A percentile compares a stretch with the other conserved stretches of the same genome.
Conservation (phyloP, 192 early-diverging fungal genomes). For the Rhizophagus sp. region DNA sequence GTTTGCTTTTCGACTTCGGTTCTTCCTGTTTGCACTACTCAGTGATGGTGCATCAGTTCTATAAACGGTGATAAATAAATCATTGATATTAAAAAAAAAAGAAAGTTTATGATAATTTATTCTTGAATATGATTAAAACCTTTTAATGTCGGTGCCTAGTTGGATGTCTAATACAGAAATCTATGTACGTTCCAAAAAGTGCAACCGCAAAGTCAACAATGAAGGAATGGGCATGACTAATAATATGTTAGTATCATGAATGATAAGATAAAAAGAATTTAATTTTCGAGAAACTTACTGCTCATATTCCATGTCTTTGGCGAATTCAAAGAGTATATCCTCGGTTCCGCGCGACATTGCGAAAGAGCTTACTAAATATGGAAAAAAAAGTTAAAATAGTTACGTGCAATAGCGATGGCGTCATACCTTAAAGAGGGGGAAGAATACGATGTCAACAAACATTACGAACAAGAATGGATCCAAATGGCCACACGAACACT, state of each 20-base stretch:
- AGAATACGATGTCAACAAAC: no score
- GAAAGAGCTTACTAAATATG: no score
- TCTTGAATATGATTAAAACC: no score
- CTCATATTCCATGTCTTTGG: constrained; percentile 15
- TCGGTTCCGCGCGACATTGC: no score
- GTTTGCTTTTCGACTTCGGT: constrained; percentile 15
- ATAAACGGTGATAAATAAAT: constrained; percentile 9
- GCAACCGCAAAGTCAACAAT: constrained; percentile 20
- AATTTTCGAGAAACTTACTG: constrained; percentile 27
- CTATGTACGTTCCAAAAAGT: constrained; percentile 25
- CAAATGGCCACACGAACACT: no score
- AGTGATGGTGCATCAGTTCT: constrained; percentile 17
- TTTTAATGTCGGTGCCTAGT: constrained; percentile 21
- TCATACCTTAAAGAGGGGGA: no score
- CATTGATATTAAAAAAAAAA: no score
- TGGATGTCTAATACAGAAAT: constrained; percentile 8
- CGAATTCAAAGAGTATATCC: constrained; percentile 22
- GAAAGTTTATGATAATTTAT: no score
- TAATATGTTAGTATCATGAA: constrained; percentile 23
- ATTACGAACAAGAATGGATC: no score
- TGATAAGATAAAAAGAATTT: constrained; percentile 17
- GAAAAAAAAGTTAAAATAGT: no score
- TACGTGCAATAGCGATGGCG: no score
- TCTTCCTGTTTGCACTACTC: constrained; percentile 26
- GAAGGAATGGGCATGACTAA: constrained; percentile 29